Percentiles rank a stretch among this genome's conserved stretches.
These are phyloP conservation scores for Mrakia hoshinonis DNA, from an alignment of 768 basidiomycete species.

Conservation along the genomic window DNA sequence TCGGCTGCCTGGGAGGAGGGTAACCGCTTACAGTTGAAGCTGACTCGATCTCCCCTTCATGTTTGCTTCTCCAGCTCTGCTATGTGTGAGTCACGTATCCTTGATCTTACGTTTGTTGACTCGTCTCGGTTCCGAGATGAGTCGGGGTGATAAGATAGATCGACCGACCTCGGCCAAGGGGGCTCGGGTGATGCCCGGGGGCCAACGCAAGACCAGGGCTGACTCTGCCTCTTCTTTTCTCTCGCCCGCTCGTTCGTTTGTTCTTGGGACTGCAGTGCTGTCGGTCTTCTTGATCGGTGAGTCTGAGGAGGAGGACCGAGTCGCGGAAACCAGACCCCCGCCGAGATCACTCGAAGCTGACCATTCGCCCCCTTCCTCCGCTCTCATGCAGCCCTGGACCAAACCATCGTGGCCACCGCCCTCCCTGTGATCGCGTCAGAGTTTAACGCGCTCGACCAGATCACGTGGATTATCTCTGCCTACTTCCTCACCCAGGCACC, in stretches of 20 bases:
- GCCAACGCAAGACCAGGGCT: neutral
- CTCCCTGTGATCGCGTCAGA: slow-evolving; percentile 38
- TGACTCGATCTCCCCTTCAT: too few relatives aligned
- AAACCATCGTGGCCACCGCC: slow-evolving; percentile 28
- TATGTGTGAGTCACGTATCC: neutral
- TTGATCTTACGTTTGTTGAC: too few relatives aligned
- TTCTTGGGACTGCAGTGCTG: neutral
- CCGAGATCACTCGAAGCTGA: too few relatives aligned
- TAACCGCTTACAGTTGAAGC: too few relatives aligned
- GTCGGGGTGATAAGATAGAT: too few relatives aligned
- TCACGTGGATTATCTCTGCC: slow-evolving; percentile 35
- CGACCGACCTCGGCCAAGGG: too few relatives aligned
- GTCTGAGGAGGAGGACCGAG: too few relatives aligned
- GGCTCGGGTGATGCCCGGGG: neutral
- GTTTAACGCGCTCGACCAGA: slow-evolving; percentile 37
- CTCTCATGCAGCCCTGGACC: slow-evolving; percentile 28
- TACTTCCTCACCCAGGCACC: slow-evolving; percentile 27
- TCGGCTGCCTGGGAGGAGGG: too few relatives aligned
- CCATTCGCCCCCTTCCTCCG: too few relatives aligned
- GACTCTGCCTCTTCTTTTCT: neutral
- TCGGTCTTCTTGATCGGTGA: slow-evolving; percentile 31
- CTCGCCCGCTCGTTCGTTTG: neutral
- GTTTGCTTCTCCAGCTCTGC: neutral
- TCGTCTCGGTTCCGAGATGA: too few relatives aligned
- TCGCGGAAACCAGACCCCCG: too few relatives aligned